Evolutionary conservation across 2,329 filamentous ascomycete species (phyloP).

Genomic region (Periglandula ipomoeae): DNA sequence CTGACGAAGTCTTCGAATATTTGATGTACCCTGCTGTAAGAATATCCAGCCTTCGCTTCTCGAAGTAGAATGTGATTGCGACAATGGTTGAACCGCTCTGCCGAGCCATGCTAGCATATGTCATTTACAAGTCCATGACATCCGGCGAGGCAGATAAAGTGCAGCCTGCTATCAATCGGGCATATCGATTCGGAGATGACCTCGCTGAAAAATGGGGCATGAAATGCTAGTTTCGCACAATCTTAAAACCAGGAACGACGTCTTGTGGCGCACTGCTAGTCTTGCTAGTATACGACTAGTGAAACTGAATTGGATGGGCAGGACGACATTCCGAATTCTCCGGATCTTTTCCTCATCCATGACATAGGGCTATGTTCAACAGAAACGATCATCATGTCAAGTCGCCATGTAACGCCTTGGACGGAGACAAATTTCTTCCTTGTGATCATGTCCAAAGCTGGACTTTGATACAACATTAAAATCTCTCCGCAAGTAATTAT

Average conservation of each 20-base stretch:
- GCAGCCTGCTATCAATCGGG: neutral
- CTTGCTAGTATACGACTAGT: neutral
- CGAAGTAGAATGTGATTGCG: neutral
- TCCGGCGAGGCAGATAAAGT: neutral
- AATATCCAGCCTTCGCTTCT: no score
- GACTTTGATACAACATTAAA: no score
- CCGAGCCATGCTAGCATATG: neutral
- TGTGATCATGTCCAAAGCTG: no score
- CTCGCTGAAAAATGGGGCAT: neutral
- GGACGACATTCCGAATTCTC: neutral
- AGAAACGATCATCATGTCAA: no score
- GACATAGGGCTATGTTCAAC: no score
- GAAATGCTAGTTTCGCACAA: neutral
- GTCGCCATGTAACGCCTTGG: no score
- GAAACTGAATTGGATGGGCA: neutral
- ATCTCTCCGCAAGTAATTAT: no score
- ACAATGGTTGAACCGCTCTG: no score
- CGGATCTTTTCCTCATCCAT: neutral
- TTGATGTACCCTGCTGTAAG: no score
- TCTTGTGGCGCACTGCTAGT: slow-evolving; percentile 1
- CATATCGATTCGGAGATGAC: neutral
- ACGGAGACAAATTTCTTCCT: no score
- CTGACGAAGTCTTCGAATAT: neutral
- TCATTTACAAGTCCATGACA: neutral
- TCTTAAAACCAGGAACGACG: neutral